Evolutionary conservation across 208 protist species (phyloP).

Genomic region (Acanthamoeba divionensis): DNA sequence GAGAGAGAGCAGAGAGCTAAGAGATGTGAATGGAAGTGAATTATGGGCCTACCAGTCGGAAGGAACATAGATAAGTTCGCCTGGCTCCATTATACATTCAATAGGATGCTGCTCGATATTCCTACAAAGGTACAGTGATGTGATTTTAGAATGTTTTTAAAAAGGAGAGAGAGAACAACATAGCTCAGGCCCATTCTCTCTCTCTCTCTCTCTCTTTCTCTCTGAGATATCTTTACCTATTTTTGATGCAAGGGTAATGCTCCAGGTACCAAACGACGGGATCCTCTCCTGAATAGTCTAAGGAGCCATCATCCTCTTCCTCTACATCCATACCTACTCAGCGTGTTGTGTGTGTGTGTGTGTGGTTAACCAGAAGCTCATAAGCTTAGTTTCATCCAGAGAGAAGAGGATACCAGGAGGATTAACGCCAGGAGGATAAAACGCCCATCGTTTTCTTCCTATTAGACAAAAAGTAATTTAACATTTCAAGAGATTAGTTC

Average conservation of each 20-base stretch:
- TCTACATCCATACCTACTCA: slow-evolving; percentile 10
- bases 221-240: background rate
- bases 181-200: too few relatives aligned
- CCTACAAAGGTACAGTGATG: background rate
- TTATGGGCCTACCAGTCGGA: slow-evolving; percentile 23
- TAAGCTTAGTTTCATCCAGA: background rate
- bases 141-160: too few relatives aligned
- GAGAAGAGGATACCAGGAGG: background rate
- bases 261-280: slow-evolving; percentile 41
- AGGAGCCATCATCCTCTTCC: background rate
- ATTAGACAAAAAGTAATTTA: too few relatives aligned
- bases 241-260: slow-evolving; percentile 44
- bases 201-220: too few relatives aligned
- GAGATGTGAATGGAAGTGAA: too few relatives aligned
- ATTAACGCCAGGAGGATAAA: slow-evolving; percentile 2
- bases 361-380: too few relatives aligned
- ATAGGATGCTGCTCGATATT: slow-evolving; percentile 15
- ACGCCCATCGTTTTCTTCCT: slow-evolving; percentile 9
- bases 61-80: slow-evolving; percentile 45
- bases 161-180: too few relatives aligned
- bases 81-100: slow-evolving; percentile 28
- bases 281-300: slow-evolving; percentile 34
- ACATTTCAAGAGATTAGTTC: too few relatives aligned
- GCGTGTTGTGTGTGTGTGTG: too few relatives aligned
- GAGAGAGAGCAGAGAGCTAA: too few relatives aligned